phyloP scores from a whole-genome alignment of 2,329 filamentous ascomycete species.

The Pseudocercospora pini-densiflorae region DNA sequence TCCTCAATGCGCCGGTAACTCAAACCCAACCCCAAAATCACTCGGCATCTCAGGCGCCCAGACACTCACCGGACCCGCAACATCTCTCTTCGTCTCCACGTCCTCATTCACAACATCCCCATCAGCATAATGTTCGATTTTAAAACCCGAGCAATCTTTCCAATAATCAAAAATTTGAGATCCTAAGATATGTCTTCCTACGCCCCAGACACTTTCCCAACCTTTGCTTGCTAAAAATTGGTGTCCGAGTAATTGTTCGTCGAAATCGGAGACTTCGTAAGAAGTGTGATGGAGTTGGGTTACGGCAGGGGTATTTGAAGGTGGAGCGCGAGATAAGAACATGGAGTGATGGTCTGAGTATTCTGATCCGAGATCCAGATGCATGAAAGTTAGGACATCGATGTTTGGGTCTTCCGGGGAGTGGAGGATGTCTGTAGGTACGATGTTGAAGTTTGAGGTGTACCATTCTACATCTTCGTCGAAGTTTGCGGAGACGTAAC shows the following conservation, averaged over 20 bases:
- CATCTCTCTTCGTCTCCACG: slow-evolving; percentile 44
- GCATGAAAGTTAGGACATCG: slow-evolving; percentile 51
- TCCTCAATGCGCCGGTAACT: not conserved
- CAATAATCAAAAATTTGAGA: slow-evolving; percentile 69
- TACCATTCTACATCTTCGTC: slow-evolving; percentile 45
- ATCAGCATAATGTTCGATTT: slow-evolving; percentile 61
- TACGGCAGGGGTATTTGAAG: slow-evolving; percentile 31
- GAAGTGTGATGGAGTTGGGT: slow-evolving; percentile 65
- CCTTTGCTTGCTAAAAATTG: slow-evolving; percentile 54
- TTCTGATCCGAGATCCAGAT: slow-evolving; percentile 57
- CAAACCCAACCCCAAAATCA: not conserved
- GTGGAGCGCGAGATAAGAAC: slow-evolving; percentile 48
- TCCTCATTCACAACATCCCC: slow-evolving; percentile 68
- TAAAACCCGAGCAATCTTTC: slow-evolving; percentile 47
- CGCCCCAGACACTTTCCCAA: slow-evolving; percentile 69
- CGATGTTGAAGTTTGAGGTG: slow-evolving; percentile 49
- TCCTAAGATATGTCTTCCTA: slow-evolving; percentile 55
- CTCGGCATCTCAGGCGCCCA: slow-evolving; percentile 40
- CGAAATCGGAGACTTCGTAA: slow-evolving; percentile 74
- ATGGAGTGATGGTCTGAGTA: slow-evolving; percentile 62
- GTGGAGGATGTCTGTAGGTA: slow-evolving; percentile 42
- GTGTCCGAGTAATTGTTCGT: slow-evolving; percentile 71
- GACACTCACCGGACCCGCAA: slow-evolving; percentile 41
- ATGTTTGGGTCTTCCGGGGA: slow-evolving; percentile 27
- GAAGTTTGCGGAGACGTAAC: slow-evolving; percentile 42